A percentile compares a stretch with the other conserved stretches of the same genome.
Evolutionary conservation across 2,329 filamentous ascomycete species (phyloP).

Genomic region (Furcasterigmium sp.): DNA sequence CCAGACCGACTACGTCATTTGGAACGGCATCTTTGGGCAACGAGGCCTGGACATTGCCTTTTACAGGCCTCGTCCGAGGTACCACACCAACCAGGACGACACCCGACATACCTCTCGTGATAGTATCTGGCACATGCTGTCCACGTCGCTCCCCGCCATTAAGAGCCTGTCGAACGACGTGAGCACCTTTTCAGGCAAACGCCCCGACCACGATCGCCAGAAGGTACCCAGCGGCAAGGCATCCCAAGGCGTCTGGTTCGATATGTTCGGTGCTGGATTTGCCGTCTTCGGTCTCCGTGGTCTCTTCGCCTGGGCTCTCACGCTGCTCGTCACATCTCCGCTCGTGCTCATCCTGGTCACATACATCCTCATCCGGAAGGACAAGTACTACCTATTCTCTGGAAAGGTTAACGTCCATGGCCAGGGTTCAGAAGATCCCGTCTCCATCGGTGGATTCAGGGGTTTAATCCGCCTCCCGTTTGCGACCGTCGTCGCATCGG

Average conservation of each 20-base stretch:
- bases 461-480: slow-evolving; percentile 83
- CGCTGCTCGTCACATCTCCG: slow-evolving; percentile 74
- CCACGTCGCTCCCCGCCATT: slow-evolving; percentile 70
- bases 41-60: slow-evolving; percentile 91
- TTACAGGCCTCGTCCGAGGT: slow-evolving; percentile 76
- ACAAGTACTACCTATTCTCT: slow-evolving; percentile 87
- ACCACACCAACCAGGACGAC: slow-evolving; percentile 90
- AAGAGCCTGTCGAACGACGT: slow-evolving; percentile 65
- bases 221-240: slow-evolving; percentile 63
- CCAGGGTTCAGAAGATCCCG: slow-evolving; percentile 47
- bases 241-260: slow-evolving; percentile 83
- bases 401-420: slow-evolving; percentile 50
- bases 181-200: slow-evolving; percentile 59
- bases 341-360: slow-evolving; percentile 65
- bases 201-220: slow-evolving; percentile 48
- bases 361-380: slow-evolving; percentile 61
- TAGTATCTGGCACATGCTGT: slow-evolving; percentile 93
- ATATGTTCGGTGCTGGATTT: slow-evolving; percentile 76
- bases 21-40: slow-evolving; percentile 66
- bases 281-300: slow-evolving; percentile 75
- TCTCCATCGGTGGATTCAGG: slow-evolving; percentile 68
- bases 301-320: slow-evolving; percentile 83
- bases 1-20: slow-evolving; percentile 85
- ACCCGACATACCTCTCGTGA: slow-evolving; percentile 66
- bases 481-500: slow-evolving; percentile 62